Evolutionary conservation across 768 basidiomycete species (phyloP).

Genomic region (Amanita thiersii): DNA sequence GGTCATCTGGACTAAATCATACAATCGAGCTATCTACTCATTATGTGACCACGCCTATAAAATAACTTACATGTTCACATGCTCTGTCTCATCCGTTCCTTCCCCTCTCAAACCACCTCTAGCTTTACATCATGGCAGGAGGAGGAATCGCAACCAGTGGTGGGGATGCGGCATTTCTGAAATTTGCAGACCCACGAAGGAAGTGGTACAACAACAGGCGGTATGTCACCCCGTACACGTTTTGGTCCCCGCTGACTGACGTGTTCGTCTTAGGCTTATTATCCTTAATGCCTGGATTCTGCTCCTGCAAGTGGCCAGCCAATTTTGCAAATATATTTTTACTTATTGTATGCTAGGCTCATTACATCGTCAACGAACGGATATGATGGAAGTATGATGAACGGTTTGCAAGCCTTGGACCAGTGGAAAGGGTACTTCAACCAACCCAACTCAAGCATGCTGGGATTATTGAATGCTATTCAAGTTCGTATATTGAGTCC

Average conservation of each 20-base stretch:
- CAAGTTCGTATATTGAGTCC: conserved; percentile 27
- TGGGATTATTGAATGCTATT: conserved; percentile 56
- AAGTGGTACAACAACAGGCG: conserved; percentile 76
- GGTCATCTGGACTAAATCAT: conserved; percentile 23
- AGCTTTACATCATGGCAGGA: conserved; percentile 42
- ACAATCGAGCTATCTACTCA: conserved; percentile 13
- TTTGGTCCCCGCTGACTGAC: not conserved
- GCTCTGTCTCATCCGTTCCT: conserved; percentile 23
- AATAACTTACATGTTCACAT: conserved; percentile 18
- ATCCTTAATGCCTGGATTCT: conserved; percentile 62
- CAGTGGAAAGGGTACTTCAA: conserved; percentile 51
- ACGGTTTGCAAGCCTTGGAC: conserved; percentile 49
- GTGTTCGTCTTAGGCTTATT: conserved; percentile 37
- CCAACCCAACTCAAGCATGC: conserved; percentile 24
- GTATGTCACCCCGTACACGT: conserved; percentile 24
- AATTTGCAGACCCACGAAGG: conserved; percentile 55
- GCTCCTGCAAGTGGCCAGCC: conserved; percentile 48
- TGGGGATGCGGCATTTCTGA: conserved; percentile 30
- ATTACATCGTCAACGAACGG: conserved; percentile 58
- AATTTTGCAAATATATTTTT: too few relatives aligned
- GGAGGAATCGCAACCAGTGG: conserved; percentile 34
- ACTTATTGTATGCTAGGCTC: conserved; percentile 31
- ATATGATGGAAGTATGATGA: conserved; percentile 62
- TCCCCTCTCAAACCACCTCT: conserved; percentile 15
- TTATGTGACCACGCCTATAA: conserved; percentile 23